A percentile compares a stretch with the other conserved stretches of the same genome.
phyloP scores from a whole-genome alignment of 495 filamentous ascomycete species.

The Aspergillus incahuasiensis region DNA sequence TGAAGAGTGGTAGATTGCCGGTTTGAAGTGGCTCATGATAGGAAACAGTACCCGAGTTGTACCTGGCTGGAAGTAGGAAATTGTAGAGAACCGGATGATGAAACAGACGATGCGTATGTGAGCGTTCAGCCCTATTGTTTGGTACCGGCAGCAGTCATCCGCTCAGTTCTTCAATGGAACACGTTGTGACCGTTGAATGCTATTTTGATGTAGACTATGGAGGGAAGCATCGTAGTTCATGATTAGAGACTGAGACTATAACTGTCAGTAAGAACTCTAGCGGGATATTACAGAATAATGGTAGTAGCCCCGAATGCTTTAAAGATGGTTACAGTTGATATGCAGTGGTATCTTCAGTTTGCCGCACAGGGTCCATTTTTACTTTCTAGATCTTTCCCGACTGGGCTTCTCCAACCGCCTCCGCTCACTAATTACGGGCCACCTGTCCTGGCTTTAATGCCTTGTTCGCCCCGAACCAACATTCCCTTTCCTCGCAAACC shows the following conservation, averaged over 20 bases:
- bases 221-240: too few relatives aligned
- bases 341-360: slow-evolving; percentile 11
- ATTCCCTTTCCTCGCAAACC: slow-evolving; percentile 1
- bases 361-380: slow-evolving; percentile 9
- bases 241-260: too few relatives aligned
- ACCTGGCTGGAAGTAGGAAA: not conserved
- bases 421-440: slow-evolving; percentile 15
- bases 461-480: slow-evolving; percentile 12
- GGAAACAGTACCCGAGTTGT: too few relatives aligned
- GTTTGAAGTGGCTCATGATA: not conserved
- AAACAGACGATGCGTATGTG: not conserved
- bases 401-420: slow-evolving; percentile 7
- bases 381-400: slow-evolving; percentile 21
- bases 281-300: too few relatives aligned
- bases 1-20: too few relatives aligned
- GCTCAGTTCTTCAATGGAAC: slow-evolving; percentile 25
- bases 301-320: not conserved
- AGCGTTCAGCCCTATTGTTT: slow-evolving; percentile 22
- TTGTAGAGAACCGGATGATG: not conserved
- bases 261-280: too few relatives aligned
- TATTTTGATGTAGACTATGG: too few relatives aligned
- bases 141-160: slow-evolving; percentile 10
- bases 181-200: too few relatives aligned
- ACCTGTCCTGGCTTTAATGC: slow-evolving; percentile 31
- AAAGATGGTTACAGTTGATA: not conserved